Percentiles rank a stretch among this genome's conserved stretches.
Conservation (phyloP, 1,284 basidiomycete species). For the Malassezia furfur region DNA sequence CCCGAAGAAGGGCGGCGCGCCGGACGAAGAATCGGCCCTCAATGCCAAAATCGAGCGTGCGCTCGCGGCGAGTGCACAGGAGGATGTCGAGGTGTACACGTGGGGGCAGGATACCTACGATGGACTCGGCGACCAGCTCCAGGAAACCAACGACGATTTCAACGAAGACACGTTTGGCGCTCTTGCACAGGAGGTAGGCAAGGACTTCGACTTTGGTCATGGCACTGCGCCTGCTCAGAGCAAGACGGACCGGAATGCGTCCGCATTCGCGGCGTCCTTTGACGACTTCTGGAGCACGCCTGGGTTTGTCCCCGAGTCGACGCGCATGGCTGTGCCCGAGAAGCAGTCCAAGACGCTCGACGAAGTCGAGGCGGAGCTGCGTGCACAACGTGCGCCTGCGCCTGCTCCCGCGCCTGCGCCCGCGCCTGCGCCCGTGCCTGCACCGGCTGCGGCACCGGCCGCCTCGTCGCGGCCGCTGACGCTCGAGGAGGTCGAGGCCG, state of each 20-base stretch:
- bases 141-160: constrained; percentile 54
- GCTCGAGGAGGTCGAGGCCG: constrained; percentile 84
- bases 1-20: constrained; percentile 16
- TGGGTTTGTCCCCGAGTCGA: constrained; percentile 20
- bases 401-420: neutral
- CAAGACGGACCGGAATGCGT: constrained; percentile 23
- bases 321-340: constrained; percentile 18
- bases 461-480: constrained; percentile 56
- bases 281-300: constrained; percentile 46
- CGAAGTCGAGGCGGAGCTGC: constrained; percentile 50
- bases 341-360: constrained; percentile 39
- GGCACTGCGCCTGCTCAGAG: constrained; percentile 13
- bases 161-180: constrained; percentile 81
- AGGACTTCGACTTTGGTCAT: constrained; percentile 77
- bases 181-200: constrained; percentile 51
- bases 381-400: constrained; percentile 1
- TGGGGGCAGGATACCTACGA: constrained; percentile 84
- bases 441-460: neutral
- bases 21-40: constrained; percentile 36
- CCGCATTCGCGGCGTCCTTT: constrained; percentile 39
- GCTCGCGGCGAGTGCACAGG: constrained; percentile 54
- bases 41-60: constrained; percentile 51
- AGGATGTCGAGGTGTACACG: constrained; percentile 72
- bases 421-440: constrained; percentile 11
- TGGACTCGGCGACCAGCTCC: constrained; percentile 73